These are phyloP conservation scores for Barnettozyma pratensis DNA, from an alignment of 805 yeast species.

Conservation along the genomic window DNA sequence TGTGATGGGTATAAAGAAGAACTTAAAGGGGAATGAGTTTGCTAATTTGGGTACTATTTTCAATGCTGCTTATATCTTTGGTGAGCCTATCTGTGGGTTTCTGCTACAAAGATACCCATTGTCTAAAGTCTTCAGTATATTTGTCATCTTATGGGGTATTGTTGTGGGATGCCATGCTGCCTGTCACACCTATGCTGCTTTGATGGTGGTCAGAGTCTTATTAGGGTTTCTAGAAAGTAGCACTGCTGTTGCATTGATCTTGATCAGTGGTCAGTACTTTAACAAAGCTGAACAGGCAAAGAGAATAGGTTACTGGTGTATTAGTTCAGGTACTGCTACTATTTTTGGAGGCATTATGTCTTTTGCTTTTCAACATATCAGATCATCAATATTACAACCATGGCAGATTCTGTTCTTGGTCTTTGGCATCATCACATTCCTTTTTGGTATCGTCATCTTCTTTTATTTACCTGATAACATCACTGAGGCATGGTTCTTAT, in stretches of 20 bases:
- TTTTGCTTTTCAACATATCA: slow-evolving; percentile 48
- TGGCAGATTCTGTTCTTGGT: slow-evolving; percentile 57
- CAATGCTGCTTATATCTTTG: slow-evolving; percentile 45
- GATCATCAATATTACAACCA: slow-evolving; percentile 33
- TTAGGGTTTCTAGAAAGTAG: slow-evolving; percentile 49
- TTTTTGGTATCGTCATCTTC: slow-evolving; percentile 40
- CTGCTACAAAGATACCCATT: slow-evolving; percentile 47
- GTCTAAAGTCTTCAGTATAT: slow-evolving; percentile 41
- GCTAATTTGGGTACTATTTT: slow-evolving; percentile 49
- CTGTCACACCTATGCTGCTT: slow-evolving; percentile 43
- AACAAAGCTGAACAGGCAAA: slow-evolving; percentile 45
- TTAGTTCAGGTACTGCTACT: slow-evolving; percentile 46
- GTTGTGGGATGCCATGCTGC: slow-evolving; percentile 44
- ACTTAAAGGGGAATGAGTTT: slow-evolving; percentile 42
- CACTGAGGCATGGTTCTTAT: slow-evolving; percentile 28
- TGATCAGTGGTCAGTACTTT: slow-evolving; percentile 57
- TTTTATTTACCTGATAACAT: slow-evolving; percentile 46
- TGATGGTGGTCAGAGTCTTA: slow-evolving; percentile 46
- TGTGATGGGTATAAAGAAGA: slow-evolving; percentile 54
- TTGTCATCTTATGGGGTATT: slow-evolving; percentile 47
- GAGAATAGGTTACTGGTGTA: slow-evolving; percentile 49
- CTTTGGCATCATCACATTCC: slow-evolving; percentile 46
- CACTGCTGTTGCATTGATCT: slow-evolving; percentile 49
- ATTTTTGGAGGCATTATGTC: slow-evolving; percentile 40
- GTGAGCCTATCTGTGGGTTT: slow-evolving; percentile 42